Percentiles rank a stretch among this genome's conserved stretches.
Conservation (phyloP, 306 rosid species). For the Lathyrus tuberosus region DNA sequence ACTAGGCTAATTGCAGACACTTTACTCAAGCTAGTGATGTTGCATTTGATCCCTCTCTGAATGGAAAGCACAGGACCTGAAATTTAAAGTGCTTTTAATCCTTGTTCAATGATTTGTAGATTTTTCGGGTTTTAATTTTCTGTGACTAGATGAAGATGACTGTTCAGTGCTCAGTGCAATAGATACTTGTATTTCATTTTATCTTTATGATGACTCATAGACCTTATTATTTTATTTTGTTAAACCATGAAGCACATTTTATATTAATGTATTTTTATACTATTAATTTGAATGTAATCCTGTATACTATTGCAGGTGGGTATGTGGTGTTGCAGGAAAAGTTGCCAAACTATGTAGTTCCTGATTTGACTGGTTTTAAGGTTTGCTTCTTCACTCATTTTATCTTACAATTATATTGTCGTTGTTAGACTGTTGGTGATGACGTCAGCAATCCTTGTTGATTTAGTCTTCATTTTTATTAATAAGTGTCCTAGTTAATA, state of each 20-base stretch:
- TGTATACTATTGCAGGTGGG: constrained; percentile 54
- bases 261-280: not conserved
- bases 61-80: not conserved
- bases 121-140: too few relatives aligned
- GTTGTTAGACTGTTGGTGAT: too few relatives aligned
- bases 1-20: too few relatives aligned
- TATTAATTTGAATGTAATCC: constrained; percentile 20
- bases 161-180: too few relatives aligned
- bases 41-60: not conserved
- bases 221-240: not conserved
- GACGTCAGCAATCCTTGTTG: too few relatives aligned
- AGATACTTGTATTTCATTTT: too few relatives aligned
- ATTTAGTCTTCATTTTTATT: too few relatives aligned
- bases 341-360: constrained; percentile 66
- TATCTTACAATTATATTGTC: not conserved
- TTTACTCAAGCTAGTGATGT: not conserved
- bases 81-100: too few relatives aligned
- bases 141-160: too few relatives aligned
- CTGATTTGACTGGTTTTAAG: constrained; percentile 63
- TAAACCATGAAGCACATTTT: constrained; percentile 1
- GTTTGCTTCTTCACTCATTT: constrained; percentile 38
- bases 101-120: too few relatives aligned
- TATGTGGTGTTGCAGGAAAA: constrained; percentile 59
- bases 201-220: too few relatives aligned
- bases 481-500: too few relatives aligned